Evolutionary conservation across 2,329 filamentous ascomycete species (phyloP).

Genomic region (Aspergillus texensis): DNA sequence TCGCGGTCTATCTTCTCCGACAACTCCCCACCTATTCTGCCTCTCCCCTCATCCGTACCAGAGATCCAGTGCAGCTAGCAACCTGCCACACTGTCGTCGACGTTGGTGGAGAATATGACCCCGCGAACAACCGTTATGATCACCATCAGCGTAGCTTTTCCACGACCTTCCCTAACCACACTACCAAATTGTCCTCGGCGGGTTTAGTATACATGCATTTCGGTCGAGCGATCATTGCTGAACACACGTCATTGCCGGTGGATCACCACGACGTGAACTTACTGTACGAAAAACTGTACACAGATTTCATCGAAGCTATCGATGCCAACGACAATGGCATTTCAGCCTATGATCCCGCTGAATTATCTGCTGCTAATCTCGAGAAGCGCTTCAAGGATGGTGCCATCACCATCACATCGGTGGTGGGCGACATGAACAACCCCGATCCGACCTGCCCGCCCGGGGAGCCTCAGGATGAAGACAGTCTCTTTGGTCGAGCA

Average conservation of each 20-base stretch:
- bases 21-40: constrained; percentile 77
- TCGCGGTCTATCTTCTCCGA: constrained; percentile 94
- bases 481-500: constrained; percentile 75
- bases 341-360: constrained; percentile 73
- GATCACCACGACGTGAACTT: constrained; percentile 70
- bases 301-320: constrained; percentile 90
- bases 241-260: constrained; percentile 61
- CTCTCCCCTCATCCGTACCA: constrained; percentile 79
- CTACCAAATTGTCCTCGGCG: constrained; percentile 89
- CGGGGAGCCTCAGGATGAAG: constrained; percentile 72
- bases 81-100: constrained; percentile 95
- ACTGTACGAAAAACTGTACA: constrained; percentile 87
- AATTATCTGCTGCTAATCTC: constrained; percentile 69
- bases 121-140: constrained; percentile 77
- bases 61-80: constrained; percentile 76
- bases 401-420: constrained; percentile 79
- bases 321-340: constrained; percentile 98
- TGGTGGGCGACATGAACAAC: constrained; percentile 79
- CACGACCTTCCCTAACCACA: constrained; percentile 78
- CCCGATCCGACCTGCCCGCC: constrained; percentile 55
- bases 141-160: constrained; percentile 94
- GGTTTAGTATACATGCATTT: constrained; percentile 97
- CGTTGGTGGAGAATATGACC: constrained; percentile 93
- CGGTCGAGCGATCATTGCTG: constrained; percentile 78
- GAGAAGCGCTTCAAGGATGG: constrained; percentile 82